Evolutionary conservation across 352 stramenopile genomes (phyloP), one percentile per base, ranked within the genome.

Genomic region (Pythium dissimile): DNA sequence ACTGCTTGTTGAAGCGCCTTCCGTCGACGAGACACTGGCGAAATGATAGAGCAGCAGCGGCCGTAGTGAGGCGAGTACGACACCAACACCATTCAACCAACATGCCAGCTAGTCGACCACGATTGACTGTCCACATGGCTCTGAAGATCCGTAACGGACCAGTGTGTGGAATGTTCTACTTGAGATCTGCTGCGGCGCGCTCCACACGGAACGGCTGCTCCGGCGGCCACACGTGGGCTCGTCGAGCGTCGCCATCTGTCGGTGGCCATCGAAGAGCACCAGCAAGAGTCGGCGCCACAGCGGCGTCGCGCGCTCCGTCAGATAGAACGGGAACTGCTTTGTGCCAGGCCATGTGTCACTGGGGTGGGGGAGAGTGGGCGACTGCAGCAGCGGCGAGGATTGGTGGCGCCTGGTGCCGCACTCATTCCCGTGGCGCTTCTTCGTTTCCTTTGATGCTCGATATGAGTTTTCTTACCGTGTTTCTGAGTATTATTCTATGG

Each of bases 231-330:
- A 59, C 5, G 31, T 59, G 41, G 28, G 5, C 13, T 52, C 39
- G 4, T 30, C 20, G n/a, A 59, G 18, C 15, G 28, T 12, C 9
- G 43, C 32, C 15, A 26, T 12, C 12, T 43, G 8, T 20, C 30
- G 30, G 39, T 66, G 53, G 46, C 61, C 71, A 57, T 67, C 69
- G 46, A 82, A 82, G 31, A 70, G 57, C 53, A 74, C 49, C 61
- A 77, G 71, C 41, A 69, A 55, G 2, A 82, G 45, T 35, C 73
- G 75, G 23, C 72, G 59, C 72, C 72, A 79, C 46, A 59, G 67
- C 52, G 70, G 59, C 28, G 72, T 77, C 21, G 38, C 23, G 10
- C 43, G 34, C n/a, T 70, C 66, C 16, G 66, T 63, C 8, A 70
- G 70, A 31, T 82, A 64, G 18, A 34, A 59, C 28, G 52, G 52